A percentile compares a stretch with the other conserved stretches of the same genome.
Evolutionary conservation across 2,329 filamentous ascomycete species (phyloP).

Genomic region (Paecilomyces niveus): DNA sequence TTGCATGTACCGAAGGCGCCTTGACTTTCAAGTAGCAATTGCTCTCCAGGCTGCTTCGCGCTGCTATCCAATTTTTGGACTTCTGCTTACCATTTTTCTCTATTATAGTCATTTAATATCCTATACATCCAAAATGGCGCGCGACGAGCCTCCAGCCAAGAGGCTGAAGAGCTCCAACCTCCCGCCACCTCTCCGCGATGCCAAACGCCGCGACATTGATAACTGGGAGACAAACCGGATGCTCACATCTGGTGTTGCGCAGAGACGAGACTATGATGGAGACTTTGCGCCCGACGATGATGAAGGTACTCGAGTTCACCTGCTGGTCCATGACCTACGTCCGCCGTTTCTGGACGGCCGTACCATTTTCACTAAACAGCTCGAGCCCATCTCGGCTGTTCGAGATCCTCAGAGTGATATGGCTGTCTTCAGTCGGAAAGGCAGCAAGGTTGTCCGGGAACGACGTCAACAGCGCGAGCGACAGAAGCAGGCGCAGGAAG

Average conservation of each 20-base stretch:
- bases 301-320: constrained; percentile 78
- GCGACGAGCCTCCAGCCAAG: constrained; percentile 32
- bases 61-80: background rate
- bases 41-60: background rate
- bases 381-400: constrained; percentile 90
- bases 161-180: constrained; percentile 31
- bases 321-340: constrained; percentile 86
- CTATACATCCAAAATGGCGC: constrained; percentile 20
- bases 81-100: background rate
- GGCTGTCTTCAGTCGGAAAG: constrained; percentile 95
- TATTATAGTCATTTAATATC: background rate
- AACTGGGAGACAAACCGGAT: constrained; percentile 99
- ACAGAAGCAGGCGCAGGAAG: constrained; percentile 88
- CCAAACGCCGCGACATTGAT: constrained; percentile 85
- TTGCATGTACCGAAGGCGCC: background rate
- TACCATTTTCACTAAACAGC: constrained; percentile 93
- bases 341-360: constrained; percentile 92
- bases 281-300: constrained; percentile 82
- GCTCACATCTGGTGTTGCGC: constrained; percentile 92
- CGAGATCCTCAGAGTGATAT: constrained; percentile 94
- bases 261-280: constrained; percentile 70
- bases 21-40: background rate
- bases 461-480: constrained; percentile 86
- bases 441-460: constrained; percentile 87
- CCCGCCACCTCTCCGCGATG: constrained; percentile 29